Evolutionary conservation across 1,284 basidiomycete genomes (phyloP).

Genomic region (Neolentinus lepideus): DNA sequence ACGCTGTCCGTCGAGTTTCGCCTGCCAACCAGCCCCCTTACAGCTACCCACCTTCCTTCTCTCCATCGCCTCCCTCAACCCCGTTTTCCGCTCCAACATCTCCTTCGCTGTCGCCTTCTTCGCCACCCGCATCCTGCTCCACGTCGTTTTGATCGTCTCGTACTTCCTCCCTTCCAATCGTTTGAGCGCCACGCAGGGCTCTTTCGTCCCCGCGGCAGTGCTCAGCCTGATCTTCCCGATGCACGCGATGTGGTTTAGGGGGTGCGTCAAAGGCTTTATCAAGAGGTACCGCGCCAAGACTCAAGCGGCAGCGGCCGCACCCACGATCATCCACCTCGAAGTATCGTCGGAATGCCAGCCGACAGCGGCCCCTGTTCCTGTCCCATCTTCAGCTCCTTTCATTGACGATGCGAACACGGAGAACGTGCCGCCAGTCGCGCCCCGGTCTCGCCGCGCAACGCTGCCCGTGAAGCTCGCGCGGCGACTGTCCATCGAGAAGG

Average conservation of each 20-base stretch:
- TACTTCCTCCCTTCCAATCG: constrained; percentile 28
- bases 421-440: background rate
- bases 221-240: constrained; percentile 38
- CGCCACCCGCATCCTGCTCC: constrained; percentile 42
- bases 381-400: no score
- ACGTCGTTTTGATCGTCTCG: constrained; percentile 33
- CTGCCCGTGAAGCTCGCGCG: background rate
- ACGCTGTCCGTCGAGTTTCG: constrained; percentile 22
- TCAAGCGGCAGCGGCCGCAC: background rate
- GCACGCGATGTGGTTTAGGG: constrained; percentile 48
- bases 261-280: constrained; percentile 43
- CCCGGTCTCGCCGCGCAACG: background rate
- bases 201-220: constrained; percentile 31
- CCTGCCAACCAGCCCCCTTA: constrained; percentile 21
- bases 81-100: constrained; percentile 38
- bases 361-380: background rate
- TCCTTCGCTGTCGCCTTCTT: constrained; percentile 49
- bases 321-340: background rate
- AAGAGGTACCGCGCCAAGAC: constrained; percentile 21
- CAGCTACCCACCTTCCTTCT: constrained; percentile 54
- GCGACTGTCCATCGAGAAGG: background rate
- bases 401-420: background rate
- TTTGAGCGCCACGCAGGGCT: constrained; percentile 18
- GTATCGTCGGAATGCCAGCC: background rate
- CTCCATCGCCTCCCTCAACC: constrained; percentile 38